Conservation (phyloP, 495 filamentous ascomycete genomes). For the Astrocystis sublimbata region DNA sequence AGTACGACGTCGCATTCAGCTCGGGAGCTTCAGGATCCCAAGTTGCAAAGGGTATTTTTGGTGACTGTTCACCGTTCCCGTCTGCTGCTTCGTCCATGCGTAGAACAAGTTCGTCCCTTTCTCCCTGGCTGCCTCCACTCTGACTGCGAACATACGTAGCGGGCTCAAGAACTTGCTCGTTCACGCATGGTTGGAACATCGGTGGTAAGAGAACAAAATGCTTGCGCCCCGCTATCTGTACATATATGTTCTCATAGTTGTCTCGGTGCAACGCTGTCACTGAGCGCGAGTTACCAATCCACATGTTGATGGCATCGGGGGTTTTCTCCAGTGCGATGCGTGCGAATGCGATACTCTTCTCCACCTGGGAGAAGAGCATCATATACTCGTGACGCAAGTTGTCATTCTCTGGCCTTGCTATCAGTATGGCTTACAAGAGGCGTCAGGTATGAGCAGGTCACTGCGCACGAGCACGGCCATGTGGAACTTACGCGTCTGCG, state of each 20-base stretch:
- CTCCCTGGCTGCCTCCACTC: constrained; percentile 21
- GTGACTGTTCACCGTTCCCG: constrained; percentile 14
- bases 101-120: constrained; percentile 35
- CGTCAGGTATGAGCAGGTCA: not conserved
- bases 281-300: constrained; percentile 69
- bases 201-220: constrained; percentile 71
- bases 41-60: constrained; percentile 59
- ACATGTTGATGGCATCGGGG: constrained; percentile 76
- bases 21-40: constrained; percentile 68
- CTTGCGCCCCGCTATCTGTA: constrained; percentile 68
- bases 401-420: constrained; percentile 58
- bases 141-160: constrained; percentile 51
- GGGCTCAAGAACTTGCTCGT: constrained; percentile 53
- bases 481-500: constrained; percentile 46
- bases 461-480: not conserved
- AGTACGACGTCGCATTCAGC: constrained; percentile 52
- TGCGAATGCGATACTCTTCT: constrained; percentile 62
- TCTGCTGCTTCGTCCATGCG: constrained; percentile 35
- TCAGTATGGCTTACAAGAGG: not conserved
- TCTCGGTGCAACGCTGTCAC: constrained; percentile 72
- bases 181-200: constrained; percentile 60
- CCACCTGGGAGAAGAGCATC: constrained; percentile 56
- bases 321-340: constrained; percentile 59
- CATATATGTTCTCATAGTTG: constrained; percentile 81
- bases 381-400: constrained; percentile 71